Conservation (phyloP, 257 asterid genomes). For the Gentiana macrophylla region DNA sequence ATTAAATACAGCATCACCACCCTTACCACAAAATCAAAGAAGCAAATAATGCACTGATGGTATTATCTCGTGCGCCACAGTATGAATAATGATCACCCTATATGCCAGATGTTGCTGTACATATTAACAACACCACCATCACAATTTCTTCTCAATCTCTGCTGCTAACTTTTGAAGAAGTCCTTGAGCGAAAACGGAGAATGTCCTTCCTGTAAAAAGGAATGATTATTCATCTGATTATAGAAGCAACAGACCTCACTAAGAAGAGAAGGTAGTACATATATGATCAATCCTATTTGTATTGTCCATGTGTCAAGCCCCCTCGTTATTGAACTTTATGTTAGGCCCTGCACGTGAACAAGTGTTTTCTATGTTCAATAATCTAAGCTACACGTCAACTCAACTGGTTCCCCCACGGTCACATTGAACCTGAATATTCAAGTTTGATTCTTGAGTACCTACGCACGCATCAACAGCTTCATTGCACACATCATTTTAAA, state of each 20-base stretch:
- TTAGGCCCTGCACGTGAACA: too few relatives aligned
- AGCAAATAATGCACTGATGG: conserved; percentile 4
- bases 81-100: too few relatives aligned
- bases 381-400: too few relatives aligned
- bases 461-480: neutral
- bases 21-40: neutral
- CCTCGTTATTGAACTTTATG: too few relatives aligned
- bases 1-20: neutral
- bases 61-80: neutral
- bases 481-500: too few relatives aligned
- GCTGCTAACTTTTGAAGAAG: conserved; percentile 47
- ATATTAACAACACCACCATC: neutral
- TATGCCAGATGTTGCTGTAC: neutral
- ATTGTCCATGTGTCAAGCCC: too few relatives aligned
- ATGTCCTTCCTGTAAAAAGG: conserved; percentile 41
- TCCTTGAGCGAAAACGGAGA: conserved; percentile 60
- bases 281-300: too few relatives aligned
- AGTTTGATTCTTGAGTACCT: too few relatives aligned
- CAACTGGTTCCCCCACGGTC: too few relatives aligned
- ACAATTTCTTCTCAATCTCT: neutral
- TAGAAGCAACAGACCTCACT: neutral
- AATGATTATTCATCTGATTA: conserved; percentile 1
- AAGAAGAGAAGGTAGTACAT: too few relatives aligned
- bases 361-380: too few relatives aligned
- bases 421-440: too few relatives aligned